phyloP scores from a whole-genome alignment of 345 rosid genomes.

The Rhodamnia rubescens region DNA sequence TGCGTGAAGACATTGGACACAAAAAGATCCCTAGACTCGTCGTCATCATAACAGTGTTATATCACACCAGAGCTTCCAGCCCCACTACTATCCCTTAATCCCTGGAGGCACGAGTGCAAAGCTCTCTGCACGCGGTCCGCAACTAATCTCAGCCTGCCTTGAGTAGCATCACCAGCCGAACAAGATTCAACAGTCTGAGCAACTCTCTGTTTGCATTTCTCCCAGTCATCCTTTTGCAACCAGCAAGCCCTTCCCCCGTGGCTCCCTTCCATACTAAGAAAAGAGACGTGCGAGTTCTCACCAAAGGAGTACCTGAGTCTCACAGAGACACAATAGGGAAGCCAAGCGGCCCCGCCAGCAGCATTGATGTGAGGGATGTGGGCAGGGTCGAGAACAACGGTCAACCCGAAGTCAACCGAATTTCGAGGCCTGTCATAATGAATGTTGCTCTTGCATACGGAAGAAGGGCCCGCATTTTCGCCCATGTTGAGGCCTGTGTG shows the following conservation, averaged over 20 bases:
- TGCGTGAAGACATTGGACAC: neutral
- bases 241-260: conserved; percentile 98
- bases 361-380: conserved; percentile 69
- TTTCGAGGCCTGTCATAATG: conserved; percentile 73
- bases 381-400: conserved; percentile 91
- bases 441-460: conserved; percentile 75
- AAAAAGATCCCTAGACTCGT: neutral
- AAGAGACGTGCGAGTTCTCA: conserved; percentile 46
- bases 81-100: conserved; percentile 45
- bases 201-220: conserved; percentile 80
- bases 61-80: conserved; percentile 15
- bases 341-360: conserved; percentile 99
- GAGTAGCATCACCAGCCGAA: conserved; percentile 41
- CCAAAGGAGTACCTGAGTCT: conserved; percentile 72
- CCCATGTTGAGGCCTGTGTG: conserved; percentile 43
- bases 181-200: conserved; percentile 52
- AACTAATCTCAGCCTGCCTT: conserved; percentile 65
- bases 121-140: conserved; percentile 80
- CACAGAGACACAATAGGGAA: conserved; percentile 90
- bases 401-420: conserved; percentile 77
- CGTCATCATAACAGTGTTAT: neutral
- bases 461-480: conserved; percentile 27
- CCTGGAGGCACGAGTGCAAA: conserved; percentile 60
- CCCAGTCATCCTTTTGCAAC: conserved; percentile 79
- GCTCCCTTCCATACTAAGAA: conserved; percentile 94